phyloP scores from a whole-genome alignment of 306 rosid species.

The Betula pendula region DNA sequence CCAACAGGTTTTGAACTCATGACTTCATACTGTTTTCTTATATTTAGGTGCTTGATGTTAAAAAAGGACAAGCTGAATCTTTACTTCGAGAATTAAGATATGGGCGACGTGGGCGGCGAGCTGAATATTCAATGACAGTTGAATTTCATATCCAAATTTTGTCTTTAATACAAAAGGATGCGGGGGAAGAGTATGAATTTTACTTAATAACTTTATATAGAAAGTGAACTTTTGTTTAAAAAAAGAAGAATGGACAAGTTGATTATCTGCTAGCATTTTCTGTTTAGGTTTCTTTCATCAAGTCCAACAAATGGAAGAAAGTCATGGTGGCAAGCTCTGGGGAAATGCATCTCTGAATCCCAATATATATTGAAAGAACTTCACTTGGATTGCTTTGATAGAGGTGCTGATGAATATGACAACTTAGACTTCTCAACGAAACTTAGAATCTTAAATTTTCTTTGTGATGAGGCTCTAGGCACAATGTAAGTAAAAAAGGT shows the following conservation, averaged over 20 bases:
- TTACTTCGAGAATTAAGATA: conserved; percentile 45
- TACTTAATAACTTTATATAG: neutral
- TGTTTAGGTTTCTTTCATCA: conserved; percentile 26
- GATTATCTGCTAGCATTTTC: conserved; percentile 4
- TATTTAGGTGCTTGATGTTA: conserved; percentile 19
- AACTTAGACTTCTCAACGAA: conserved; percentile 41
- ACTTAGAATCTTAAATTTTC: conserved; percentile 43
- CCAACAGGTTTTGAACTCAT: neutral
- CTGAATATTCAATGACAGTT: conserved; percentile 36
- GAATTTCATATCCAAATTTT: conserved; percentile 42
- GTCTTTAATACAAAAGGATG: conserved; percentile 46
- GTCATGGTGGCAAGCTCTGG: conserved; percentile 47
- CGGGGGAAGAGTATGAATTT: conserved; percentile 41
- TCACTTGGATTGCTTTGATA: conserved; percentile 31
- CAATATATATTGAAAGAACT: conserved; percentile 30
- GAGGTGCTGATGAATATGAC: conserved; percentile 33
- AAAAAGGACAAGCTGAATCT: conserved; percentile 35
- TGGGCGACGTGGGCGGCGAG: conserved; percentile 44
- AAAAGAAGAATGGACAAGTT: neutral
- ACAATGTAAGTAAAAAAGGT: conserved; percentile 44
- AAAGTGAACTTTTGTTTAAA: neutral
- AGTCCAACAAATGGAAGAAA: conserved; percentile 21
- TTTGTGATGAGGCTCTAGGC: conserved; percentile 55
- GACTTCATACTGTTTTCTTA: neutral
- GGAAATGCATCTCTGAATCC: conserved; percentile 41